phyloP scores from a whole-genome alignment of 805 yeast genomes.

The Candida loeiensis region DNA sequence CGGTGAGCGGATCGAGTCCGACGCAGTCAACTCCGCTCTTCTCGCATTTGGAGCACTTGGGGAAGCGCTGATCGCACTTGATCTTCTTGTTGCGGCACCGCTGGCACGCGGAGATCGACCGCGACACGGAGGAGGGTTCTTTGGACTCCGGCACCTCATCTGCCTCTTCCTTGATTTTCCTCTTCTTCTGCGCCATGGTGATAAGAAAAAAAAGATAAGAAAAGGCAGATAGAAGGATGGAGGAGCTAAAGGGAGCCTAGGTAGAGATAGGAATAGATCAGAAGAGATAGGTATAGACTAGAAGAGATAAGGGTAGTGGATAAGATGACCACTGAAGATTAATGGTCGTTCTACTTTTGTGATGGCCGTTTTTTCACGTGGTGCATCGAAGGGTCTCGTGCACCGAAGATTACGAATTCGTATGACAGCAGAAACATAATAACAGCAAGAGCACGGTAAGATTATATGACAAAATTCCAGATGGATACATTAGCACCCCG shows the following conservation, averaged over 20 bases:
- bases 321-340: no score
- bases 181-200: constrained; percentile 4
- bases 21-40: constrained; percentile 72
- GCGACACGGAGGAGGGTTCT: constrained; percentile 41
- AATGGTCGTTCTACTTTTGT: no score
- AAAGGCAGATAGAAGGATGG: neutral
- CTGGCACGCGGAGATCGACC: constrained; percentile 81
- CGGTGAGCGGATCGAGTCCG: constrained; percentile 84
- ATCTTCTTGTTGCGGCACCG: constrained; percentile 70
- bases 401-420: no score
- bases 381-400: no score
- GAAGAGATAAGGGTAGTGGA: no score
- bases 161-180: constrained; percentile 5
- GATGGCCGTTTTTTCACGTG: no score
- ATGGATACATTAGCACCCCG: no score
- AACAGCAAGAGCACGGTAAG: no score
- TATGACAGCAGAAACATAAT: no score
- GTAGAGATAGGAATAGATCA: neutral
- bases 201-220: neutral
- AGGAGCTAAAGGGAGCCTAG: neutral
- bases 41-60: constrained; percentile 59
- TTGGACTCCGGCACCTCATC: neutral
- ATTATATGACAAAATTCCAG: no score
- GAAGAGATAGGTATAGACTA: neutral
- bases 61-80: constrained; percentile 65